Percentiles rank a stretch among this genome's conserved stretches.
These are phyloP conservation scores for Sambucus nigra DNA, from an alignment of 129 eudicot genomes.

Conservation along the genomic window DNA sequence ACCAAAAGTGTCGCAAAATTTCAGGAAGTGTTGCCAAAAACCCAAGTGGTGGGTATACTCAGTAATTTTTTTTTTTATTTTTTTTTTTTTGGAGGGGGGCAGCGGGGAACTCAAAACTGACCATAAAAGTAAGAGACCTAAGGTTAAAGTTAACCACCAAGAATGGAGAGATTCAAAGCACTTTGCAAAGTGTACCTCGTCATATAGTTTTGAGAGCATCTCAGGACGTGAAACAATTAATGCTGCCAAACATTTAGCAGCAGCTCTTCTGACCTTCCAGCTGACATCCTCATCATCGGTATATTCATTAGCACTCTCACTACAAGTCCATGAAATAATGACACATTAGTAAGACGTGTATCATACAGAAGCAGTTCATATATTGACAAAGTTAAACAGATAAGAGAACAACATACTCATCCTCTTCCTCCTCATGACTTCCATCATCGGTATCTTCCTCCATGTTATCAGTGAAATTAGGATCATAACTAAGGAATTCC, in stretches of 20 bases:
- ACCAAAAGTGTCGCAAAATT: too few relatives aligned
- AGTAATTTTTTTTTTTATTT: too few relatives aligned
- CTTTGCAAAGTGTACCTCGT: conserved; percentile 46
- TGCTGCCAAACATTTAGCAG: conserved; percentile 90
- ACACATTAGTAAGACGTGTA: conserved; percentile 11
- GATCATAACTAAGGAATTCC: conserved; percentile 94
- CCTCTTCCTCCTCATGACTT: conserved; percentile 73
- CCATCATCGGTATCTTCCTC: conserved; percentile 96
- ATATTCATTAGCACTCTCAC: conserved; percentile 94
- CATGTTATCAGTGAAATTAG: conserved; percentile 98
- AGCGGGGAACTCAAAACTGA: too few relatives aligned
- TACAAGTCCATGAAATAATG: conserved; percentile 28
- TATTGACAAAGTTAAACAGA: not conserved
- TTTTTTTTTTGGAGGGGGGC: too few relatives aligned
- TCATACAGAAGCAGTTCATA: not conserved
- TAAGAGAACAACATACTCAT: conserved; percentile 61
- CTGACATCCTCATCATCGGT: conserved; percentile 95
- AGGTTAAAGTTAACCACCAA: not conserved
- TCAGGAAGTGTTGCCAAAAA: too few relatives aligned
- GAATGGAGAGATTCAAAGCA: not conserved
- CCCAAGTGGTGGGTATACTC: too few relatives aligned
- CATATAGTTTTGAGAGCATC: conserved; percentile 73
- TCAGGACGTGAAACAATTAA: conserved; percentile 92
- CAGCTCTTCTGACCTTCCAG: conserved; percentile 97
- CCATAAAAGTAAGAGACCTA: not conserved